Evolutionary conservation across 1,284 basidiomycete species (phyloP), one percentile per base, ranked within the genome.

Genomic region (Xerocomus minutiporus): DNA sequence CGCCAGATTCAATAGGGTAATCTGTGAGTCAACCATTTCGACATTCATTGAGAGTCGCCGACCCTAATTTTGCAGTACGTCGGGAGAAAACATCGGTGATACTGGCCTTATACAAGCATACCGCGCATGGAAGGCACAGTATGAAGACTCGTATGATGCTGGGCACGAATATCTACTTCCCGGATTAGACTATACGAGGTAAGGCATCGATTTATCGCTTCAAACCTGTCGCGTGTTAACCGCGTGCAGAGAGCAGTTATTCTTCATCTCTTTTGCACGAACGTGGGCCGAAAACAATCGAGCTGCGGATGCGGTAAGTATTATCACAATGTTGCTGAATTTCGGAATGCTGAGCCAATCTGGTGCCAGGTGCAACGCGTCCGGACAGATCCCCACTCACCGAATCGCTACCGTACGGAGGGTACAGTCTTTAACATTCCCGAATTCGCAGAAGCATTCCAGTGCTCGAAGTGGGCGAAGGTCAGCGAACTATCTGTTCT

Each of bases 31-130:
- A 8, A 17, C 13, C 9, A 3, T 6, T 9, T 9, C 6, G 31
- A 32, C 9, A 36, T 46, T 11, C 13, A 17, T 31, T 29, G 4
- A 15, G 32, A 29, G 15, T 38, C 5, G 8, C 44, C 65, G 25
- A 59, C 38, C 55, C 39, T 49, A 13, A 29, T 43, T 39, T 36
- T 53, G 28, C 53, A 85, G 86, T 51, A 94, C 91, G 1, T 91
- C 90, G 17, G 91, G 90, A 12, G 93, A 94, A 71, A 93, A 93
- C 64, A 93, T 95, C 56, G 93, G 88, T 31, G 93, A 96, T 66
- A 84, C 82, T 4, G 92, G 91, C 32, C 76, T 95, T 35, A 85
- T 93, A 34, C 90, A 93, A 67, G 83, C 91, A 0, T 91, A 84
- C 68, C 81, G 87, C n/a, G 92, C 93, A 26, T 96, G 93, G 93